Conservation (phyloP, 129 eudicot genomes). For the Mikania micrantha region DNA sequence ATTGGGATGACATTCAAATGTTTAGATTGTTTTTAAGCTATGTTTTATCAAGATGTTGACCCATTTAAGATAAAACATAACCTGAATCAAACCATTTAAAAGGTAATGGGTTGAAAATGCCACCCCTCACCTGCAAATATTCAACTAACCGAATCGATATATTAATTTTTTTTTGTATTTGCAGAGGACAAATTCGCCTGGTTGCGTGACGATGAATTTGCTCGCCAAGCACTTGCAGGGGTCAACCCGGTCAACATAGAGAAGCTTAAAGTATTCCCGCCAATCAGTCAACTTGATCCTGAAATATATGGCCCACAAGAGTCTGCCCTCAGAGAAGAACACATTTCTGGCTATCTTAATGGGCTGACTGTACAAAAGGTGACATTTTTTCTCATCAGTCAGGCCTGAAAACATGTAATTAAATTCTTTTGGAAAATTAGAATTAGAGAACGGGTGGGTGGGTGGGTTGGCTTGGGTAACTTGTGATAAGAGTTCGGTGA, state of each 20-base stretch:
- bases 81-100: neutral
- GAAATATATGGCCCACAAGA: conserved; percentile 67
- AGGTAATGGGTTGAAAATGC: too few relatives aligned
- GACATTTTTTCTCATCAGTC: too few relatives aligned
- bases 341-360: conserved; percentile 61
- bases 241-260: conserved; percentile 82
- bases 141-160: neutral
- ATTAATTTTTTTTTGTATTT: neutral
- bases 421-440: neutral
- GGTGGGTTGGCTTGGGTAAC: too few relatives aligned
- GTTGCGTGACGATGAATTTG: conserved; percentile 96
- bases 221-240: conserved; percentile 85
- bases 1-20: neutral
- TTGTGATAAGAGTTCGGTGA: too few relatives aligned
- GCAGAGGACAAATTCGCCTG: conserved; percentile 89
- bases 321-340: conserved; percentile 84
- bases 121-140: neutral
- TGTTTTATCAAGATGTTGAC: neutral
- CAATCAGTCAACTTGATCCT: conserved; percentile 78
- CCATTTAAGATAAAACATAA: neutral
- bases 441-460: neutral
- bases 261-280: conserved; percentile 71
- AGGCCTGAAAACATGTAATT: too few relatives aligned
- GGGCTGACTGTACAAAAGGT: conserved; percentile 91
- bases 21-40: neutral